A percentile compares a stretch with the other conserved stretches of the same genome.
Evolutionary conservation across 257 asterid species (phyloP).

Genomic region (Plantago ovata): DNA sequence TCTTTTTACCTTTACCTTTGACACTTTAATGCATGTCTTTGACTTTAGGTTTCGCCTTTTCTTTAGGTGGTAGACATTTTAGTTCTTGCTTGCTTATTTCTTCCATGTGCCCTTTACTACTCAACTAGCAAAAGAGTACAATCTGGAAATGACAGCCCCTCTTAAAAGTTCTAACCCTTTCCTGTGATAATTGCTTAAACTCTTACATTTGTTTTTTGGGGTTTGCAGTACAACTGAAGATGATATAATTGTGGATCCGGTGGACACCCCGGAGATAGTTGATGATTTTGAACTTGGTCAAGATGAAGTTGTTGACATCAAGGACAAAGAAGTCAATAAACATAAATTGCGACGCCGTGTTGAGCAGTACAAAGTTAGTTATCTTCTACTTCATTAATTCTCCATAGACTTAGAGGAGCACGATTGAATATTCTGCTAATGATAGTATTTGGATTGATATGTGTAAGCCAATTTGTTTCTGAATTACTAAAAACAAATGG

Average conservation of each 20-base stretch:
- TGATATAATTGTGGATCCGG: constrained; percentile 74
- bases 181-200: too few relatives aligned
- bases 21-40: too few relatives aligned
- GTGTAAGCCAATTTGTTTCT: neutral
- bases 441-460: too few relatives aligned
- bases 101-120: neutral
- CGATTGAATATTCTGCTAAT: too few relatives aligned
- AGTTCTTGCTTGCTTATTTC: neutral
- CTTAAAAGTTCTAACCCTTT: too few relatives aligned
- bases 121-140: too few relatives aligned
- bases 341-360: constrained; percentile 82
- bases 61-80: neutral
- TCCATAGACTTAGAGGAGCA: constrained; percentile 5
- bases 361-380: constrained; percentile 67
- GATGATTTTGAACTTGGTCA: constrained; percentile 92
- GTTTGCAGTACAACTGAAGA: constrained; percentile 83
- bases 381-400: constrained; percentile 6
- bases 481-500: neutral
- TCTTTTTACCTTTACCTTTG: too few relatives aligned
- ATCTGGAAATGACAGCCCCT: neutral
- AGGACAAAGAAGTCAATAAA: constrained; percentile 81
- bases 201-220: neutral
- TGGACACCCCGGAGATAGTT: constrained; percentile 77
- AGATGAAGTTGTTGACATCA: constrained; percentile 75
- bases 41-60: neutral